Evolutionary conservation across 2,329 filamentous ascomycete species (phyloP), one percentile per base, ranked within the genome.

Genomic region (Colletotrichum plurivorum): DNA sequence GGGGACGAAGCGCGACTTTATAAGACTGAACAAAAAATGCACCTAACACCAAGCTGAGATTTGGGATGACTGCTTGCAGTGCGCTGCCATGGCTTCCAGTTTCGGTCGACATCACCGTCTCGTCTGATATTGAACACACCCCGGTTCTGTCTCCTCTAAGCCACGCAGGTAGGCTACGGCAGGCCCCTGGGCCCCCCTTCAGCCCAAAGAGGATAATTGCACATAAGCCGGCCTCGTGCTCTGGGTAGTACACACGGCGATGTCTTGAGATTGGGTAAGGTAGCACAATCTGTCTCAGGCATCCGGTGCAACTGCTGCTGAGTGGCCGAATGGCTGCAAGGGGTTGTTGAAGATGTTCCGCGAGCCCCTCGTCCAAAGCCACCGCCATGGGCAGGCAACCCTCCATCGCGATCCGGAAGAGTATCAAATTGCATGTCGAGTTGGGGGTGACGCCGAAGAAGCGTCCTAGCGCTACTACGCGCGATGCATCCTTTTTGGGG

Each of bases 41-140:
- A 49, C 18, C 36, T 45, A 25, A 52, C 12, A 51, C 49, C 31
- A 39, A 43, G 41, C 54, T 39, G 22, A 41, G 53, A 57, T n/a
- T 59, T 66, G 15, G 25, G 62, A 69, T 36, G 41, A 48, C 49
- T 51, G 31, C 36, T 25, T 43, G 43, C 22, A 36, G 36, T 49
- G 36, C 27, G 20, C 27, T 58, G 49, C 61, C 20, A 46, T 55
- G 31, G 45, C 52, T 48, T 65, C 51, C 54, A 57, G 46, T 22
- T 60, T 65, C 55, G 48, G 55, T 46, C 43, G 53, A 60, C 66
- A 66, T 69, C 62, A 66, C 31, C 66, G 36, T 69, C 55, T 56
- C 66, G 36, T 69, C 55, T 60, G 66, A 66, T 59, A 56, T 69
- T 66, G 61, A 55, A 60, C 55, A 65, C 54, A 46, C 49, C 20